A percentile compares a stretch with the other conserved stretches of the same genome.
Evolutionary conservation across 2,329 filamentous ascomycete genomes (phyloP).

Genomic region (Alternaria alternata): DNA sequence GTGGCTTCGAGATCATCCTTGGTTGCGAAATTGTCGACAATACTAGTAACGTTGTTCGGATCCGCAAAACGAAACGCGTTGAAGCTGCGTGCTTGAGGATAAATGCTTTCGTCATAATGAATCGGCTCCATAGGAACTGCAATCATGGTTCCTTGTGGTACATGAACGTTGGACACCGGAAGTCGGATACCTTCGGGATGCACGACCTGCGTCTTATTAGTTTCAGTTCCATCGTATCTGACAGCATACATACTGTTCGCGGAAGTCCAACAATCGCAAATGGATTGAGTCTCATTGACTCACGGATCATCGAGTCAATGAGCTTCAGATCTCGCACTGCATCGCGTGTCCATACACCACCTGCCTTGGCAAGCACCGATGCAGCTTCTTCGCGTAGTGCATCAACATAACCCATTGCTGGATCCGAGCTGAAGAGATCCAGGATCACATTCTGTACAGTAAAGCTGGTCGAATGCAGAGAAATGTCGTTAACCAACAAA

Average conservation of each 20-base stretch:
- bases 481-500: conserved; percentile 26
- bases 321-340: conserved; percentile 22
- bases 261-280: conserved; percentile 23
- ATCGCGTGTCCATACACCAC: conserved; percentile 21
- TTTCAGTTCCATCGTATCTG: not conserved
- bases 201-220: conserved; percentile 19
- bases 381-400: conserved; percentile 21
- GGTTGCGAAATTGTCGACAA: conserved; percentile 21
- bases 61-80: conserved; percentile 26
- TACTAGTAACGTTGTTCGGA: conserved; percentile 17
- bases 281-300: conserved; percentile 26
- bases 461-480: conserved; percentile 23
- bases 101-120: conserved; percentile 21
- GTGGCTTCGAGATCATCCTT: conserved; percentile 21
- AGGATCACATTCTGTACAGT: conserved; percentile 25
- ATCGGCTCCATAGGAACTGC: conserved; percentile 25
- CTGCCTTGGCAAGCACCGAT: conserved; percentile 13
- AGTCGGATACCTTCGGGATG: conserved; percentile 18
- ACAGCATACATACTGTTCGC: conserved; percentile 15
- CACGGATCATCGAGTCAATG: conserved; percentile 24
- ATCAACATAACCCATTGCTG: conserved; percentile 19
- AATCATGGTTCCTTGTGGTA: conserved; percentile 23
- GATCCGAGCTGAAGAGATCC: conserved; percentile 24
- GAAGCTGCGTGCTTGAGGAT: conserved; percentile 23
- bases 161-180: conserved; percentile 14